Base-by-base conservation (phyloP, 306 rosid genomes). In the Castanea mollissima region DNA sequence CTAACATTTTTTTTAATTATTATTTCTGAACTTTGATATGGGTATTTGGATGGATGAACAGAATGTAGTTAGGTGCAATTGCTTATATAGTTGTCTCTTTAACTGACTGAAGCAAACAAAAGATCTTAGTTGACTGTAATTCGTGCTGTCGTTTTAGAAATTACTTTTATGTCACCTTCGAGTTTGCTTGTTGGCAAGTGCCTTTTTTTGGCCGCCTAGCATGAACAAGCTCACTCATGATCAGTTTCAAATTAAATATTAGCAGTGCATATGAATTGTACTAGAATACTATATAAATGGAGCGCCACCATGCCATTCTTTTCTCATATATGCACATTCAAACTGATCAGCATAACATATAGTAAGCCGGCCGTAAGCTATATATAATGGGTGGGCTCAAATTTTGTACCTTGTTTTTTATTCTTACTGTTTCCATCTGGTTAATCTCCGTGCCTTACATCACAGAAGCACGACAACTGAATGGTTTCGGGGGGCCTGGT, bases 241-340 rank as follows among this genome's bases (percentile, higher is more conserved):
- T 38, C 46, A 38, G 1, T 49, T 49, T 13, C 54, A 49, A 49
- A 49, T 49, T 13, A 32, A 56, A 57, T 19, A n/a, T 76, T 75
- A 32, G 73, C 16, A 70, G 68, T 70, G 49, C 68, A 57, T 25
- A 60, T 78, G 67, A 59, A 59, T 14, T 44, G 46, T 62, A 46
- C 56, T 34, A 15, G 35, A 73, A 55, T 76, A 78, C 70, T 85
- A 86, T 83, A 88, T 83, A 88, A 74, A 86, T 81, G 69, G 71
- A 34, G 68, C 71, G 32, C 67, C 56, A 52, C 54, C 57, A 34
- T 35, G 73, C 77, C 64, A 18, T 65, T 74, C 41, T 56, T 44
- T 73, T 80, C 80, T 35, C 78, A 70, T n/a, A 1, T 63, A 35
- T 52, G 46, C 46, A 83, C 73, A 60, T 19, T 3, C 4, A 12